phyloP scores from a whole-genome alignment of 169 alveolate genomes.

The Babesia sp. region DNA sequence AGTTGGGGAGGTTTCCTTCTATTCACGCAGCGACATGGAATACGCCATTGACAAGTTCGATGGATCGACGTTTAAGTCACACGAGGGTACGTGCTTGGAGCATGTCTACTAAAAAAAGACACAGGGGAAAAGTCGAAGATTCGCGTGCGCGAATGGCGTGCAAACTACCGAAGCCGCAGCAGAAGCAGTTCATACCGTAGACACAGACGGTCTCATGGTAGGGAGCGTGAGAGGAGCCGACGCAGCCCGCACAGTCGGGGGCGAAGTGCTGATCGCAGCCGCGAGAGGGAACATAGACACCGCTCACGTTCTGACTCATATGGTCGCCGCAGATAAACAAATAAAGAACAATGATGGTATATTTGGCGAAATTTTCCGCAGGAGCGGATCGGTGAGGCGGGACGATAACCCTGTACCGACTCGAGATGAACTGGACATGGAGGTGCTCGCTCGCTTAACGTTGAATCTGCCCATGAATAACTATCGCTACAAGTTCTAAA shows the following conservation, averaged over 20 bases:
- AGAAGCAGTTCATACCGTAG: slow-evolving; percentile 40
- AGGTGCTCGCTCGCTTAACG: slow-evolving; percentile 28
- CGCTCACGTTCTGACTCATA: slow-evolving; percentile 26
- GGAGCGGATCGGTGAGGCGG: not conserved
- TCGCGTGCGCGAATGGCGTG: slow-evolving; percentile 75
- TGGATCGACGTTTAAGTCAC: slow-evolving; percentile 84
- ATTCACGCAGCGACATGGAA: slow-evolving; percentile 81
- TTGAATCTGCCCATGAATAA: slow-evolving; percentile 5
- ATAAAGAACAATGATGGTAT: not conserved
- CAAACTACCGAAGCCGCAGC: slow-evolving; percentile 43
- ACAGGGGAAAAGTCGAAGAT: slow-evolving; percentile 81
- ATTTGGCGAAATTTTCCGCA: not conserved
- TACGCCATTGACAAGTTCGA: slow-evolving; percentile 82
- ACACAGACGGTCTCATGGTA: slow-evolving; percentile 39
- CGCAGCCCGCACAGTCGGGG: slow-evolving; percentile 49
- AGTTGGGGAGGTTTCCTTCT: slow-evolving; percentile 85
- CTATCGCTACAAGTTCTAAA: not conserved
- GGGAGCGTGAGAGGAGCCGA: slow-evolving; percentile 51
- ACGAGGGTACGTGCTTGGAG: slow-evolving; percentile 62
- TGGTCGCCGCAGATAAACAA: slow-evolving; percentile 13
- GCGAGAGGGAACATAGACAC: slow-evolving; percentile 39
- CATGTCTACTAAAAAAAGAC: not conserved
- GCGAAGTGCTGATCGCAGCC: slow-evolving; percentile 45
- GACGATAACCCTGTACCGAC: not conserved
- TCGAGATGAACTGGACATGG: slow-evolving; percentile 25